A percentile compares a stretch with the other conserved stretches of the same genome.
These are phyloP conservation scores for Podaxis sp. DNA, from an alignment of 768 basidiomycete species.

Conservation along the genomic window DNA sequence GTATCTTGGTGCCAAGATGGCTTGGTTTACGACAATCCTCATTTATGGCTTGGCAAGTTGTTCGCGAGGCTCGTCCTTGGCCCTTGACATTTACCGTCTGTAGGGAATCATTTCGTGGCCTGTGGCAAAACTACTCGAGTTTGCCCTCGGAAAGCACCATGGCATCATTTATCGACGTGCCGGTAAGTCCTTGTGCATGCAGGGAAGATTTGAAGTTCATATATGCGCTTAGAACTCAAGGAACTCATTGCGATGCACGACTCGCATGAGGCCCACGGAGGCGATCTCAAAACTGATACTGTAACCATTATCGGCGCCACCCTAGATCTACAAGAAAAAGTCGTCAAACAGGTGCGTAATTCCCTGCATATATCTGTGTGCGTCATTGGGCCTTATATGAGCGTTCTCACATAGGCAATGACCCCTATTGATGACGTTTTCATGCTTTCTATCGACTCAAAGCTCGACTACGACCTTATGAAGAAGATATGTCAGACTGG, in stretches of 20 bases:
- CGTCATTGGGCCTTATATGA: neutral
- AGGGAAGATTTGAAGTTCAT: neutral
- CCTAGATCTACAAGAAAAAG: constrained; percentile 86
- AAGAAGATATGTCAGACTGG: constrained; percentile 76
- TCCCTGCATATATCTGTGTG: neutral
- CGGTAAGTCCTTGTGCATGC: constrained; percentile 8
- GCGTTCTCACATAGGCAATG: constrained; percentile 59
- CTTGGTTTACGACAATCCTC: constrained; percentile 60
- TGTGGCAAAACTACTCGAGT: constrained; percentile 78
- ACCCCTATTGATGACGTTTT: constrained; percentile 78
- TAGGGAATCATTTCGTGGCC: constrained; percentile 83
- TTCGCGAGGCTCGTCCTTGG: neutral
- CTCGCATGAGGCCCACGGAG: constrained; percentile 68
- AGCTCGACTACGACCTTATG: constrained; percentile 78
- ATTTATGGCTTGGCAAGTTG: constrained; percentile 65
- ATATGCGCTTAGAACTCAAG: constrained; percentile 61
- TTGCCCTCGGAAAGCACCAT: constrained; percentile 77
- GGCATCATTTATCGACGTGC: constrained; percentile 68
- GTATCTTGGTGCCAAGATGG: constrained; percentile 87
- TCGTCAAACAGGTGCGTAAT: constrained; percentile 61
- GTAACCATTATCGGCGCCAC: constrained; percentile 90
- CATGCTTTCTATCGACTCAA: constrained; percentile 85
- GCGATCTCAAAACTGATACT: constrained; percentile 84
- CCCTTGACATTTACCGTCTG: neutral
- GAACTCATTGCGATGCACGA: constrained; percentile 91